Base-by-base conservation (phyloP, 1,284 basidiomycete species). In the Ceratobasidium sp. region DNA sequence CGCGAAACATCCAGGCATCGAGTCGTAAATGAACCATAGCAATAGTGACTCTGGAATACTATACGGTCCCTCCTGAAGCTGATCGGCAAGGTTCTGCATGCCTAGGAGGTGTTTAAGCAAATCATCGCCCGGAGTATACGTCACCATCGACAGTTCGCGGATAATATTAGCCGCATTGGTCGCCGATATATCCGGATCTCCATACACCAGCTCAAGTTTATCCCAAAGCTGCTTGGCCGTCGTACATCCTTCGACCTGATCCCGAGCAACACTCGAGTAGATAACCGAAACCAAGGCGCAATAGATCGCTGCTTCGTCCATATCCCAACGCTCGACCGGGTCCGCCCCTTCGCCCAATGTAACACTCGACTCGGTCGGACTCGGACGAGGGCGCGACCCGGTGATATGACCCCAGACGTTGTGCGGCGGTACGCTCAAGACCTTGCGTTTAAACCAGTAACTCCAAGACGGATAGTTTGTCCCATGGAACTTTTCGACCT, bases 201-300 rank as follows among this genome's bases (percentile, higher is more conserved):
- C 42, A 64, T 75, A 75, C 44, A 75, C 20, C 20, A 75, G 28
- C 33, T 63, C 58, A 6, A 75, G 55, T 26, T 18, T 60, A 23
- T 75, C 72, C 72, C 72, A 75, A 18, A 75, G 26, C 28, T 64
- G 58, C 60, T 75, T 75, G 28, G 72, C 58, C 1, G 72, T 75
- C 7, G 72, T 75, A 23, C 72, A 75, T 10, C 23, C 61, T 49
- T 61, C 58, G 40, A 75, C 49, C 42, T 75, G 72, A 23, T 10
- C 20, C 12, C 33, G 49, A 33, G 61, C 60, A 33, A 75, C 61
- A 9, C n/a, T 53, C 6, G 28, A 51, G 26, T 49, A 13, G n/a
- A 75, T 20, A 28, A 58, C 63, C 23, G 60, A 63, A 28, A 64
- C 15, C 44, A 75, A 46, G 1, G 72, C 72, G 33, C 72, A 75